Evolutionary conservation across 441 rosid species (phyloP), one percentile per base, ranked within the genome.

Genomic region (Viola pubescens): DNA sequence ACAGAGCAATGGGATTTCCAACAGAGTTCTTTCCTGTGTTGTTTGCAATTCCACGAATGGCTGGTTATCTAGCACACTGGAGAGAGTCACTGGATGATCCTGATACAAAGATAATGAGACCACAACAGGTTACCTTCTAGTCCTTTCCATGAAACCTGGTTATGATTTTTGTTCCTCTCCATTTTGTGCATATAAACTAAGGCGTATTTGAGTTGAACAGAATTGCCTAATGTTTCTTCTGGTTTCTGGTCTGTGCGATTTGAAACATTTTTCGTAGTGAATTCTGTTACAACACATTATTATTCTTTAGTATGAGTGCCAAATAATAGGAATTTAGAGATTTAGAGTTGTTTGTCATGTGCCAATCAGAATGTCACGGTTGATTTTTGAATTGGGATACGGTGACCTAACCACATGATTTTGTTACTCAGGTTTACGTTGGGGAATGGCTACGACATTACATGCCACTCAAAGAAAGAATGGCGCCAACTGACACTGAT

Each of bases 1-100:
- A 70, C 77, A 94, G 98, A 79, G 96, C 99, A 54, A 88, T 90
- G 92, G 99, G 99, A 75, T 94, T 94, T 75, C 99, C 99, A 9
- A 82, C 96, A 4, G 99, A 90, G 68, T 94, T 84, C 79, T 94
- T 94, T 77, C 84, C 99, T 39, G 96, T 94, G 9, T 66, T 94
- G 64, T 90, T 94, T 67, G 97, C 99, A 62, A 77, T 94, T 70
- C 97, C 99, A 61, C 84, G 97, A 42, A 94, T 94, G 99, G 99
- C 95, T 75, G 99, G 99, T 37, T 94, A 88, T 76, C 75, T 94
- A 61, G 77, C 99, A 4, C 97, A 94, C 69, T 94, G 97, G 99
- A 76, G 86, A 10, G 98, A 94, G 75, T 89, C 98, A 14, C 73
- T 88, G 38, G 98, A 94, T 86, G 97, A 90, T 79, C 95, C 95